Percentiles rank a stretch among this genome's conserved stretches.
Conservation (phyloP, 2,329 filamentous ascomycete species). For the Magnaporthiopsis rhizophila region DNA sequence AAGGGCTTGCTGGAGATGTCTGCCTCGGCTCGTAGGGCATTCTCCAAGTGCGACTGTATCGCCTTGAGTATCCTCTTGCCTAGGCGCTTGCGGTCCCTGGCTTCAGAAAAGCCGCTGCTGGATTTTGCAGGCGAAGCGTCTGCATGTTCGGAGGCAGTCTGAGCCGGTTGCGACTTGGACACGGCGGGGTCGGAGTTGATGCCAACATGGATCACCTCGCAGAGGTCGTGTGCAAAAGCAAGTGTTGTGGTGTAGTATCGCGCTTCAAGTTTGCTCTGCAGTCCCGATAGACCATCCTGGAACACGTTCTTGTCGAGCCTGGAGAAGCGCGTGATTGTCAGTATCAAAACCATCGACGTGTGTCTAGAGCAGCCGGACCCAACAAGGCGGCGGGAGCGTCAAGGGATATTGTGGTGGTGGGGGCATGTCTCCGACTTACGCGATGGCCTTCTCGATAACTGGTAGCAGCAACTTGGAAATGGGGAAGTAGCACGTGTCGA, state of each 20-base stretch:
- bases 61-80: conserved; percentile 83
- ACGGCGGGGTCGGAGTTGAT: conserved; percentile 30
- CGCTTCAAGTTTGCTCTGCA: conserved; percentile 45
- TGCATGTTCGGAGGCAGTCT: conserved; percentile 19
- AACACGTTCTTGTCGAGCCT: conserved; percentile 61
- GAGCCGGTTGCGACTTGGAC: neutral
- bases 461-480: conserved; percentile 68
- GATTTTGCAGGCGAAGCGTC: conserved; percentile 41
- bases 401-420: neutral
- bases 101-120: conserved; percentile 51
- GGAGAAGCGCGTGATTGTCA: conserved; percentile 5
- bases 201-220: conserved; percentile 42
- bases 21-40: conserved; percentile 71
- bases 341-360: neutral
- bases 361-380: conserved; percentile 9
- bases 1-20: conserved; percentile 65
- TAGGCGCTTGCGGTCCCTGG: conserved; percentile 74
- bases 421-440: conserved; percentile 50
- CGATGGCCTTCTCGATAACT: conserved; percentile 70
- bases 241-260: conserved; percentile 52
- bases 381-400: neutral
- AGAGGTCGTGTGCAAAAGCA: conserved; percentile 49
- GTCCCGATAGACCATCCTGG: conserved; percentile 36
- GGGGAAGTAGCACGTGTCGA: conserved; percentile 89
- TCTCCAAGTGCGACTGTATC: conserved; percentile 69